Conservation (phyloP, 345 rosid genomes). For the Moricandia moricandioides region DNA sequence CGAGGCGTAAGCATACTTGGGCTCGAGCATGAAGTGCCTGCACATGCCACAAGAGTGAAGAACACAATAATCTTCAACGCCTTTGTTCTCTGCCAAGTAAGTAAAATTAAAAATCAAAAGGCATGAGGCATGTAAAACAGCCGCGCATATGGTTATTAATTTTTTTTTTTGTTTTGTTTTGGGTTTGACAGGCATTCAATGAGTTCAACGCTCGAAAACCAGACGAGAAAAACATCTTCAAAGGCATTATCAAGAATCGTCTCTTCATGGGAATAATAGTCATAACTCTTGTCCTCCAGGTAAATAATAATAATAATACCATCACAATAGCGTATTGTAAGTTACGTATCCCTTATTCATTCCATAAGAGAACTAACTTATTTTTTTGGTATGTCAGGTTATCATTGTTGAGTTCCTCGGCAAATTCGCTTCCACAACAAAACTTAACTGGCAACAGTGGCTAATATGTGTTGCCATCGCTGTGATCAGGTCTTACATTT, state of each 20-base stretch:
- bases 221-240: slow-evolving; percentile 75
- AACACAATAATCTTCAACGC: slow-evolving; percentile 88
- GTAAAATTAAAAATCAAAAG: slow-evolving; percentile 16
- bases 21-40: slow-evolving; percentile 40
- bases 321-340: not conserved
- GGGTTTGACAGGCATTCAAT: slow-evolving; percentile 63
- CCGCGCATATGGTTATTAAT: not conserved
- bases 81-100: slow-evolving; percentile 89
- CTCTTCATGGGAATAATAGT: slow-evolving; percentile 76
- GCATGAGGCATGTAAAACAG: not conserved
- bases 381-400: slow-evolving; percentile 44
- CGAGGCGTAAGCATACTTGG: slow-evolving; percentile 54
- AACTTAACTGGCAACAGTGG: slow-evolving; percentile 81
- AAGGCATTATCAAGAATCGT: slow-evolving; percentile 64
- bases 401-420: slow-evolving; percentile 79
- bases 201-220: slow-evolving; percentile 97
- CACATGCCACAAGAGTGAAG: slow-evolving; percentile 63
- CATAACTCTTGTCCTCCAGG: slow-evolving; percentile 84
- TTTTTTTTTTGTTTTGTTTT: not conserved
- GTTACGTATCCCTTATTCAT: not conserved
- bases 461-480: slow-evolving; percentile 57
- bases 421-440: slow-evolving; percentile 69
- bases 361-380: not conserved
- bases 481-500: slow-evolving; percentile 51
- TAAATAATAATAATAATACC: slow-evolving; percentile 19